These are phyloP conservation scores for Venturia oleaginea DNA, from an alignment of 2,329 filamentous ascomycete species.

Conservation along the genomic window DNA sequence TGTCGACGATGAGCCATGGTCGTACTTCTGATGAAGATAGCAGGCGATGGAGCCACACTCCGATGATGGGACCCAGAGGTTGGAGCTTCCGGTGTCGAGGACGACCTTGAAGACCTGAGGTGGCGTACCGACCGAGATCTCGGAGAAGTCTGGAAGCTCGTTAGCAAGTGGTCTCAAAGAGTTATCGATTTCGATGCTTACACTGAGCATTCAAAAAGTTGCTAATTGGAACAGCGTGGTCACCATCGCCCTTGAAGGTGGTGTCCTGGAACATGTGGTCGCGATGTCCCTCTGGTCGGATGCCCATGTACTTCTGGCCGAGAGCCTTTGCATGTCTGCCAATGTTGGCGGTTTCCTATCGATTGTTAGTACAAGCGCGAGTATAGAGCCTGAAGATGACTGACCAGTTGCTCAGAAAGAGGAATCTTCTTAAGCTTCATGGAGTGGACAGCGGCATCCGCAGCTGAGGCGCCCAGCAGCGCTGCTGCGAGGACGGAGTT, in stretches of 20 bases:
- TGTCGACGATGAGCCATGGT: slow-evolving; percentile 77
- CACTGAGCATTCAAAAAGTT: slow-evolving; percentile 99
- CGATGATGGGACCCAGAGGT: slow-evolving; percentile 92
- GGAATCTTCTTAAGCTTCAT: slow-evolving; percentile 97
- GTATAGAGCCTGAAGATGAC: slow-evolving; percentile 27
- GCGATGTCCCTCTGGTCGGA: slow-evolving; percentile 53
- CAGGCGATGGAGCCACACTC: slow-evolving; percentile 93
- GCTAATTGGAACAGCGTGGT: slow-evolving; percentile 77
- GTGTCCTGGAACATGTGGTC: slow-evolving; percentile 74
- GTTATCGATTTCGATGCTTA: slow-evolving; percentile 39
- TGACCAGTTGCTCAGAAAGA: slow-evolving; percentile 81
- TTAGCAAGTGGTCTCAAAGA: slow-evolving; percentile 1
- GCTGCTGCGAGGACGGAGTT: slow-evolving; percentile 62
- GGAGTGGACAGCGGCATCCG: slow-evolving; percentile 82
- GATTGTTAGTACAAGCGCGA: slow-evolving; percentile 17
- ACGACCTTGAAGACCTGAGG: slow-evolving; percentile 97
- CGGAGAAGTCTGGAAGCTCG: slow-evolving; percentile 70
- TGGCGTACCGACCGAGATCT: slow-evolving; percentile 86
- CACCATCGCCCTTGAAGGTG: slow-evolving; percentile 54
- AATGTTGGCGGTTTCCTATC: slow-evolving; percentile 66
- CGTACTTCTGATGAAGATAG: slow-evolving; percentile 95
- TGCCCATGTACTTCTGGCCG: slow-evolving; percentile 92
- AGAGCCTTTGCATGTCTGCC: slow-evolving; percentile 73
- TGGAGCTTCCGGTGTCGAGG: slow-evolving; percentile 96
- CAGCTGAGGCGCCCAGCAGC: slow-evolving; percentile 62